These are phyloP conservation scores for Cladophialophora yegresii DNA, from an alignment of 2,329 filamentous ascomycete genomes.

Conservation along the genomic window DNA sequence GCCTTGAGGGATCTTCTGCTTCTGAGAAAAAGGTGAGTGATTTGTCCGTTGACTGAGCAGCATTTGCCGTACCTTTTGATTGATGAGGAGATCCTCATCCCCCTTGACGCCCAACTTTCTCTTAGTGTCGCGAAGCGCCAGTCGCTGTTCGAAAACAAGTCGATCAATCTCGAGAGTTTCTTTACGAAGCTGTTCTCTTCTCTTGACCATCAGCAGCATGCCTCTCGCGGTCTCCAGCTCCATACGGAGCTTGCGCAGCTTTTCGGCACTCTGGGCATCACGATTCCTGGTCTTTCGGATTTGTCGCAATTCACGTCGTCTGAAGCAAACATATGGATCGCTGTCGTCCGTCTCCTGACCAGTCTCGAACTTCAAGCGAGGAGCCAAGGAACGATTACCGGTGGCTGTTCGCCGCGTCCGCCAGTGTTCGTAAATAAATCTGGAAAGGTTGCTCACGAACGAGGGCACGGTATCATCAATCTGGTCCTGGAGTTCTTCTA, in stretches of 20 bases:
- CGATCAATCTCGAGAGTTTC: slow-evolving; percentile 75
- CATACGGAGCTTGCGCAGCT: slow-evolving; percentile 84
- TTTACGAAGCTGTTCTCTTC: slow-evolving; percentile 77
- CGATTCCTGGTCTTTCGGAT: slow-evolving; percentile 92
- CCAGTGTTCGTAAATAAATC: slow-evolving; percentile 89
- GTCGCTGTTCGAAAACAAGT: slow-evolving; percentile 78
- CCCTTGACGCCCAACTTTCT: slow-evolving; percentile 83
- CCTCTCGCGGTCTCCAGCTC: slow-evolving; percentile 88
- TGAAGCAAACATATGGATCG: slow-evolving; percentile 97
- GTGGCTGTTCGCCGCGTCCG: slow-evolving; percentile 66
- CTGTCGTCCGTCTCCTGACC: slow-evolving; percentile 92
- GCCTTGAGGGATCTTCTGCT: slow-evolving; percentile 69
- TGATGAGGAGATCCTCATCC: slow-evolving; percentile 91
- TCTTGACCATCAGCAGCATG: slow-evolving; percentile 73
- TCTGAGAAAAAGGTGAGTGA: slow-evolving; percentile 54
- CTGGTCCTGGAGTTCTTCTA: slow-evolving; percentile 72
- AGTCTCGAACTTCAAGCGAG: slow-evolving; percentile 78
- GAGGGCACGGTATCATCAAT: slow-evolving; percentile 61
- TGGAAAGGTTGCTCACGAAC: slow-evolving; percentile 62
- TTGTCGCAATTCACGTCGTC: slow-evolving; percentile 88
- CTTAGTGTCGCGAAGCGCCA: slow-evolving; percentile 83
- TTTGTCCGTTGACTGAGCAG: slow-evolving; percentile 36
- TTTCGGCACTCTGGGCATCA: slow-evolving; percentile 92
- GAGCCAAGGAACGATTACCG: slow-evolving; percentile 72
- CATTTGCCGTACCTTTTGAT: slow-evolving; percentile 67